Evolutionary conservation across 495 filamentous ascomycete species (phyloP).

Genomic region (Talaromyces proteolyticus): DNA sequence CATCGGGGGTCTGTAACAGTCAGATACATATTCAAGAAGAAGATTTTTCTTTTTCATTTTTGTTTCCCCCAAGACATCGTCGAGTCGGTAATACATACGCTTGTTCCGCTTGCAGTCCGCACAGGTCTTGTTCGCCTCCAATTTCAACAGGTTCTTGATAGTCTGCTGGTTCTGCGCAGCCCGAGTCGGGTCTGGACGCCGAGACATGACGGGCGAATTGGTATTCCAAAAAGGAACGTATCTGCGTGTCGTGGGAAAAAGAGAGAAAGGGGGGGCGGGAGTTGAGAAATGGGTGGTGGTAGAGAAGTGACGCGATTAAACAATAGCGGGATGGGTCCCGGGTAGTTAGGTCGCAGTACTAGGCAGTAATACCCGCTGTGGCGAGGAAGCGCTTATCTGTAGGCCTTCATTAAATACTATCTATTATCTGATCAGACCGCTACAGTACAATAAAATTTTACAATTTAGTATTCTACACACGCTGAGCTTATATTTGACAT

Average conservation of each 20-base stretch:
- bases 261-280: conserved; percentile 10
- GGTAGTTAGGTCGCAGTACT: no score
- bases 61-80: background rate
- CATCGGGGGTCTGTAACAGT: conserved; percentile 75
- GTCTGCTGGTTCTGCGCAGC: conserved; percentile 84
- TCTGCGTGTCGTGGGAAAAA: no score
- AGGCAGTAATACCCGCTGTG: conserved; percentile 3
- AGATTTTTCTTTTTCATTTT: background rate
- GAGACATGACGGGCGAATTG: conserved; percentile 62
- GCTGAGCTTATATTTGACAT: no score
- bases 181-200: conserved; percentile 72
- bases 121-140: conserved; percentile 91
- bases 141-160: conserved; percentile 87
- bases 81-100: conserved; percentile 53
- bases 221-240: conserved; percentile 7
- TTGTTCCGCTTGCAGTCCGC: conserved; percentile 99
- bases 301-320: conserved; percentile 5
- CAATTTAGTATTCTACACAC: no score
- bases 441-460: no score
- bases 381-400: background rate
- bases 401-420: no score
- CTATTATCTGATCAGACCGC: no score
- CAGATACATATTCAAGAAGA: conserved; percentile 5
- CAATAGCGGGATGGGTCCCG: no score
- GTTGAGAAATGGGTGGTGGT: conserved; percentile 4